Conservation (phyloP, 352 stramenopile genomes). For the Phytopythium litorale region DNA sequence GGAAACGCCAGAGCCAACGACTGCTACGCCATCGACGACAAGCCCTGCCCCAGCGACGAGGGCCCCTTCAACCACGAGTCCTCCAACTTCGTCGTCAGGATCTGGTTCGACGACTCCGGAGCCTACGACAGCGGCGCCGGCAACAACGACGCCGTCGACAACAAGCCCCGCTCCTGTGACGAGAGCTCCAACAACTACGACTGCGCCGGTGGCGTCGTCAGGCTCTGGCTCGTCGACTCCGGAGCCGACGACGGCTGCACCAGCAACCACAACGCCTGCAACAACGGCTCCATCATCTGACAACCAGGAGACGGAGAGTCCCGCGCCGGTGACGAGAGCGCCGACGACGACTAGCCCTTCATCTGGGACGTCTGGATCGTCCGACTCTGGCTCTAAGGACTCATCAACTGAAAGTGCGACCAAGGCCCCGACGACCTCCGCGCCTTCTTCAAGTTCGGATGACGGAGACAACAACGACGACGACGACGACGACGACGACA, state of each 20-base stretch:
- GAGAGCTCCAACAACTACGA: not conserved
- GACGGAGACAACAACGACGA: slow-evolving; percentile 5
- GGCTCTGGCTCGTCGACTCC: not conserved
- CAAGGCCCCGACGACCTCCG: not conserved
- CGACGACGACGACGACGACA: not conserved
- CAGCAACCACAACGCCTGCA: slow-evolving; percentile 9
- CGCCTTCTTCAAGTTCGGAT: slow-evolving; percentile 10
- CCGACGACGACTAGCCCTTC: slow-evolving; percentile 11
- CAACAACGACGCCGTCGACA: not conserved
- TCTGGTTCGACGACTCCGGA: not conserved
- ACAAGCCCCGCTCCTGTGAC: not conserved
- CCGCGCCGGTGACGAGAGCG: slow-evolving; percentile 16
- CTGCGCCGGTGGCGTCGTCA: not conserved
- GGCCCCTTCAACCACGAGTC: not conserved
- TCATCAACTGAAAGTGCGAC: slow-evolving; percentile 4
- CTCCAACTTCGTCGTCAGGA: not conserved
- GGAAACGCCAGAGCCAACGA: slow-evolving; percentile 1
- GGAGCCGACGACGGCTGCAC: slow-evolving; percentile 5
- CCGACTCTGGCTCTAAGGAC: slow-evolving; percentile 9
- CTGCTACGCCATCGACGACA: slow-evolving; percentile 6
- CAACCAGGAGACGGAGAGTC: slow-evolving; percentile 13
- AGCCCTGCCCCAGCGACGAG: slow-evolving; percentile 17
- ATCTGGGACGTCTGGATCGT: slow-evolving; percentile 7
- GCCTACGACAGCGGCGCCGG: not conserved
- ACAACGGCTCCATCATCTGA: not conserved